Conservation (phyloP, 352 stramenopile species). For the Globisporangium orthogonon region DNA sequence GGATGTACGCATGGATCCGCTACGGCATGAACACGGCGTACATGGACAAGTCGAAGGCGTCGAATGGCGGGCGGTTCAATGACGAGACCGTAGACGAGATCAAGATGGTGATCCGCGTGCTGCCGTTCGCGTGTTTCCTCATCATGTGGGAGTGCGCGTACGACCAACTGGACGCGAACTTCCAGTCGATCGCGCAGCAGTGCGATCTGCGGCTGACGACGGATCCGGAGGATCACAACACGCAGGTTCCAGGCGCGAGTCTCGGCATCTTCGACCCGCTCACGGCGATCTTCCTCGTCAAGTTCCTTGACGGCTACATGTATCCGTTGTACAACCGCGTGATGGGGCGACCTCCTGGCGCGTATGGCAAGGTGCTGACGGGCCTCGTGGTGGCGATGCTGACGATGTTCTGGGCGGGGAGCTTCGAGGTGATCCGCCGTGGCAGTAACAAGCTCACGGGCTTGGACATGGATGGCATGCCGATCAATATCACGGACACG, state of each 20-base stretch:
- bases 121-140: conserved; percentile 84
- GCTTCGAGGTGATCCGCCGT: conserved; percentile 71
- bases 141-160: conserved; percentile 88
- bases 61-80: conserved; percentile 72
- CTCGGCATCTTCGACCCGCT: conserved; percentile 85
- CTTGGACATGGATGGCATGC: conserved; percentile 13
- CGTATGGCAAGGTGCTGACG: conserved; percentile 77
- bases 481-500: conserved; percentile 34
- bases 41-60: conserved; percentile 84
- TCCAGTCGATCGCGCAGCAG: conserved; percentile 84
- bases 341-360: conserved; percentile 50
- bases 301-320: conserved; percentile 59
- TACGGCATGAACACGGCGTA: conserved; percentile 77
- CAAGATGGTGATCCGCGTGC: conserved; percentile 79
- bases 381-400: conserved; percentile 67
- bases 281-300: conserved; percentile 77
- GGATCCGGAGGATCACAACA: conserved; percentile 24
- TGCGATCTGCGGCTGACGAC: conserved; percentile 57
- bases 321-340: conserved; percentile 62
- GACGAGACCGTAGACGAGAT: conserved; percentile 82
- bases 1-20: conserved; percentile 80
- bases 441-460: conserved; percentile 37
- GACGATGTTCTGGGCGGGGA: conserved; percentile 81
- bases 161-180: conserved; percentile 84
- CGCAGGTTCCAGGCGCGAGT: conserved; percentile 68